phyloP scores from a whole-genome alignment of 148 eudicot genomes.

The Simmondsia chinensis region DNA sequence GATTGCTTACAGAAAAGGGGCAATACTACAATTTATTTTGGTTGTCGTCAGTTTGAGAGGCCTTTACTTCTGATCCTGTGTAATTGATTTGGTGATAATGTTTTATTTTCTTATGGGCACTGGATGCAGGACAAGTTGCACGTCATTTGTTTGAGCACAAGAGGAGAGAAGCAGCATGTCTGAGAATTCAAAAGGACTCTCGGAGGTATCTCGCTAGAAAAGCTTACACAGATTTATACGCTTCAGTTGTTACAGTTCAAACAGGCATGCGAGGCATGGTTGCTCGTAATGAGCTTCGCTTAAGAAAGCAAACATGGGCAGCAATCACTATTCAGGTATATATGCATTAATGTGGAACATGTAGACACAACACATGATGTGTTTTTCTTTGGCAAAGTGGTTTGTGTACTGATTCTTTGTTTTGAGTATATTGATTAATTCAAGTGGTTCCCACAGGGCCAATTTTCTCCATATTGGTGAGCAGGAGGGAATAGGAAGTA shows the following conservation, averaged over 20 bases:
- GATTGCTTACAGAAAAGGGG: no score
- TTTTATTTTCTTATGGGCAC: background rate
- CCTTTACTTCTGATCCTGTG: background rate
- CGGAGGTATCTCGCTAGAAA: constrained; percentile 54
- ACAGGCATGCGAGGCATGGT: constrained; percentile 64
- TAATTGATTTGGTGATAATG: no score
- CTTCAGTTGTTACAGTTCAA: constrained; percentile 50
- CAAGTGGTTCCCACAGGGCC: no score
- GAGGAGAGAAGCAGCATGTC: constrained; percentile 61
- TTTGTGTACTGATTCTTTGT: no score
- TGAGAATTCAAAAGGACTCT: constrained; percentile 59
- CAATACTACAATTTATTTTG: no score
- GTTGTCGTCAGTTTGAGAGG: background rate
- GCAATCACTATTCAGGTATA: constrained; percentile 69
- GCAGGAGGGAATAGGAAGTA: no score
- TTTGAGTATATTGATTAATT: no score
- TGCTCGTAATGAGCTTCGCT: constrained; percentile 51
- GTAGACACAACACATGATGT: no score
- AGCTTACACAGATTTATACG: constrained; percentile 29
- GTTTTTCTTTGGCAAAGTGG: no score
- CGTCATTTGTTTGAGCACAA: constrained; percentile 32
- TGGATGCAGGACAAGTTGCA: constrained; percentile 54
- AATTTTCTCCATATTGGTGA: no score
- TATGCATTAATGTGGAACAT: background rate
- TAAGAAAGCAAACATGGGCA: constrained; percentile 42